A percentile compares a stretch with the other conserved stretches of the same genome.
Conservation (phyloP, 768 basidiomycete genomes). For the Suillus ampliporus region DNA sequence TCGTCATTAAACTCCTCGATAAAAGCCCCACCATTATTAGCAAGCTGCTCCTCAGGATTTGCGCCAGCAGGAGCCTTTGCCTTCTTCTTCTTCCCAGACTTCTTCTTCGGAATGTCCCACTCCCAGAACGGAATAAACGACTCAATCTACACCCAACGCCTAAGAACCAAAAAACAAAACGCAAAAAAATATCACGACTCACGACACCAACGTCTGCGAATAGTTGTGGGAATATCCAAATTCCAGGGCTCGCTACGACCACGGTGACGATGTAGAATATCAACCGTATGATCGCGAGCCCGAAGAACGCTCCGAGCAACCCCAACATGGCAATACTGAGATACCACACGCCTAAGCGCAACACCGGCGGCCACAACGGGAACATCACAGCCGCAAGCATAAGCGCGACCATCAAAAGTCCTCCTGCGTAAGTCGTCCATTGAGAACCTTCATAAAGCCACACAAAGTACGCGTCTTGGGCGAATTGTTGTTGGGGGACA, state of each 20-base stretch:
- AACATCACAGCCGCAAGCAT: conserved; percentile 99
- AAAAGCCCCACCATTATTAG: conserved; percentile 45
- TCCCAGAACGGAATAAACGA: conserved; percentile 98
- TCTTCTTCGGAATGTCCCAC: conserved; percentile 87
- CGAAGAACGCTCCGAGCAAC: conserved; percentile 90
- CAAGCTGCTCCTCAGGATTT: conserved; percentile 47
- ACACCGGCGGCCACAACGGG: conserved; percentile 94
- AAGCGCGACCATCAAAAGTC: conserved; percentile 87
- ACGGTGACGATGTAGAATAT: conserved; percentile 95
- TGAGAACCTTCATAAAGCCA: conserved; percentile 98
- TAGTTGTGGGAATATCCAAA: conserved; percentile 98
- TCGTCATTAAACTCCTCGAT: conserved; percentile 44
- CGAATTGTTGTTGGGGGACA: conserved; percentile 80
- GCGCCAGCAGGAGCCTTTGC: conserved; percentile 37
- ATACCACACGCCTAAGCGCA: conserved; percentile 96
- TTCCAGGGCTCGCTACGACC: conserved; percentile 84
- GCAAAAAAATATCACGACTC: conserved; percentile 43
- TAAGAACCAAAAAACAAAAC: not conserved
- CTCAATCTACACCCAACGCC: conserved; percentile 69
- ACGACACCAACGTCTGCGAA: conserved; percentile 99
- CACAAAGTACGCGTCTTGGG: conserved; percentile 84
- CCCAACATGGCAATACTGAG: conserved; percentile 87
- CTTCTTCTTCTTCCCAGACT: conserved; percentile 70
- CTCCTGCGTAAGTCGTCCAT: conserved; percentile 91
- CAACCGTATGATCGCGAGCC: conserved; percentile 84